Evolutionary conservation across 179 eudicot species (phyloP).

Genomic region (Gypsophila paniculata): DNA sequence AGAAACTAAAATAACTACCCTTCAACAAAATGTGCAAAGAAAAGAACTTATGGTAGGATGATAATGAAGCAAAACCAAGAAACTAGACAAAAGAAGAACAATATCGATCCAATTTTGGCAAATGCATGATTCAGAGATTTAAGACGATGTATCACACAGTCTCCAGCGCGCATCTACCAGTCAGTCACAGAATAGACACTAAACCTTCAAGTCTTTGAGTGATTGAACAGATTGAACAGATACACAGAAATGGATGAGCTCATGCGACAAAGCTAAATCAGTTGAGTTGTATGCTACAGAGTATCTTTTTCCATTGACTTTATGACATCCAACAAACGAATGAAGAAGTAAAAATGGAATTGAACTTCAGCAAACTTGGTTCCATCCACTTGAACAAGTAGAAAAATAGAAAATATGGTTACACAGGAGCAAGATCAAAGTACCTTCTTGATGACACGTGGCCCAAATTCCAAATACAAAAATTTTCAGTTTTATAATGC

Average conservation of each 20-base stretch:
- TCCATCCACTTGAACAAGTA: not conserved
- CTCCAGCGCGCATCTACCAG: not conserved
- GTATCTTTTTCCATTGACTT: not conserved
- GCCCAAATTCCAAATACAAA: not conserved
- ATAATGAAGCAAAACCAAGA: conserved; percentile 11
- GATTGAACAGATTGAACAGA: conserved; percentile 7
- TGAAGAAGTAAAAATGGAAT: not conserved
- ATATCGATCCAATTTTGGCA: not conserved
- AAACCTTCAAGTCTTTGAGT: not conserved
- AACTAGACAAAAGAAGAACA: not conserved
- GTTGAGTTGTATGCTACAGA: not conserved
- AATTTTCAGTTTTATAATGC: not conserved
- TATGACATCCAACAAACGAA: not conserved
- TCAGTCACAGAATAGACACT: too few relatives aligned
- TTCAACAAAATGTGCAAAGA: not conserved
- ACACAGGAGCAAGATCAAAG: not conserved
- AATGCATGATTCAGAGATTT: not conserved
- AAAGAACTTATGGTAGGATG: not conserved
- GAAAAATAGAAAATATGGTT: not conserved
- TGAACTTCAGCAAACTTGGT: not conserved
- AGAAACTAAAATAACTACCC: not conserved
- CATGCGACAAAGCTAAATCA: not conserved
- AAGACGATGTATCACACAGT: not conserved
- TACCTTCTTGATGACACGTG: not conserved
- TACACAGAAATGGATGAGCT: not conserved